phyloP scores from a whole-genome alignment of 2,329 filamentous ascomycete species.

The Botrytis sinoallii region DNA sequence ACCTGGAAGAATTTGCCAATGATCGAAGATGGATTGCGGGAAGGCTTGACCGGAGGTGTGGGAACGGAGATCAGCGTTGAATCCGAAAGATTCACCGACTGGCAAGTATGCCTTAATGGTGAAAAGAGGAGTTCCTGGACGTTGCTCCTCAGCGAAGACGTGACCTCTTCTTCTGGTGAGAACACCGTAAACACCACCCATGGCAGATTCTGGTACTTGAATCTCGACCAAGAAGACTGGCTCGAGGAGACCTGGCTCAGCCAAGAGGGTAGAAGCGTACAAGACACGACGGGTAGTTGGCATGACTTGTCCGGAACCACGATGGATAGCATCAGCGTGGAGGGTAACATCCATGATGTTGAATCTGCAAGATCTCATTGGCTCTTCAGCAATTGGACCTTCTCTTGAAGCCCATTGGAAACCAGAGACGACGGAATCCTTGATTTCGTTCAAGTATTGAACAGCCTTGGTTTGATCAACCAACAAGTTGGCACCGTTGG shows the following conservation, averaged over 20 bases:
- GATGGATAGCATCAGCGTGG: constrained; percentile 98
- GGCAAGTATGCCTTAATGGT: constrained; percentile 97
- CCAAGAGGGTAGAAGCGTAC: constrained; percentile 87
- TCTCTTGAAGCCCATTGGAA: constrained; percentile 99
- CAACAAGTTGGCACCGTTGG: constrained; percentile 94
- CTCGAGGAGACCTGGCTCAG: constrained; percentile 88
- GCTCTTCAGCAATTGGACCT: constrained; percentile 97
- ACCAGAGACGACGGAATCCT: constrained; percentile 98
- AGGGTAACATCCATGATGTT: constrained; percentile 99
- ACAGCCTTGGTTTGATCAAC: constrained; percentile 99
- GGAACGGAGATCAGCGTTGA: constrained; percentile 94
- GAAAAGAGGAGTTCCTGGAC: constrained; percentile 97
- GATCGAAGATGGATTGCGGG: constrained; percentile 98
- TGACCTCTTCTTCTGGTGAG: constrained; percentile 97
- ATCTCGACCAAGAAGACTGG: constrained; percentile 99
- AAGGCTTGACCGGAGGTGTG: constrained; percentile 96
- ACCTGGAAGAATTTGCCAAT: constrained; percentile 96
- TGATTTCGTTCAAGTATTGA: constrained; percentile 99
- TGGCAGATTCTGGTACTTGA: constrained; percentile 95
- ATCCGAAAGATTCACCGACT: constrained; percentile 97
- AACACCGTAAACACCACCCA: constrained; percentile 99
- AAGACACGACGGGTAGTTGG: constrained; percentile 96
- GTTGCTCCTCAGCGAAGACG: constrained; percentile 98
- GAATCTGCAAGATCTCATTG: constrained; percentile 94
- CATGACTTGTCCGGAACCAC: constrained; percentile 98